Base-by-base conservation (phyloP, 306 rosid genomes). In the Casuarina cunninghamiana region DNA sequence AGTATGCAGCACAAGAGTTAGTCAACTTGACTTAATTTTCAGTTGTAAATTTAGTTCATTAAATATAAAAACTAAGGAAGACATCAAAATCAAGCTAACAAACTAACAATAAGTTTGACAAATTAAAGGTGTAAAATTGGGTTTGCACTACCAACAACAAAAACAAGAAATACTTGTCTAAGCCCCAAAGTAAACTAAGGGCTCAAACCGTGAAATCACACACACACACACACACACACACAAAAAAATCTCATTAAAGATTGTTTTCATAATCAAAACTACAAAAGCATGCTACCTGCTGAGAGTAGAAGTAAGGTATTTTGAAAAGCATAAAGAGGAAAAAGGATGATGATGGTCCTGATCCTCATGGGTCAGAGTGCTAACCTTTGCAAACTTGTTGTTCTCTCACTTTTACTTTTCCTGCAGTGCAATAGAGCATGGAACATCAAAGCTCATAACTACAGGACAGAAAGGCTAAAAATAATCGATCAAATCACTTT, bases 361-460 rank as follows among this genome's bases (percentile, higher is more conserved):
- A 43, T 66, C 17, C 46, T 42, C 35, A 66, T 41, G 71, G 50
- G 41, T 66, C 19, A 42, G 35, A 41, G 13, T 42, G 45, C 69
- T 70, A 70, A 75, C 77, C 72, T 26, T 76, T 70, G 73, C 55
- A 74, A 55, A 74, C 67, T 69, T 43, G 69, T 62, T 37, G 69
- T 53, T 45, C 41, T 70, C 57, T 81, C 77, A 43, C 32, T 50
- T 61, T 75, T 75, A 39, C 77, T 44, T 45, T 50, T 37, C 80
- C 84, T 81, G 69, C 66, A 81, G 42, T 66, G 49, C 48, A 66
- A 66, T 8, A 66, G 1, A 66, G 43, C 69, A 75, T 50, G 10
- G 42, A 49, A 43, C 38, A 70, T 66, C 13, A 79, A 69, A 54
- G 4, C 37, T 46, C 74, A 54, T 6, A 39, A 17, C 37, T 15